These are phyloP conservation scores for Myxozyma monticola DNA, from an alignment of 805 yeast species.

Conservation along the genomic window DNA sequence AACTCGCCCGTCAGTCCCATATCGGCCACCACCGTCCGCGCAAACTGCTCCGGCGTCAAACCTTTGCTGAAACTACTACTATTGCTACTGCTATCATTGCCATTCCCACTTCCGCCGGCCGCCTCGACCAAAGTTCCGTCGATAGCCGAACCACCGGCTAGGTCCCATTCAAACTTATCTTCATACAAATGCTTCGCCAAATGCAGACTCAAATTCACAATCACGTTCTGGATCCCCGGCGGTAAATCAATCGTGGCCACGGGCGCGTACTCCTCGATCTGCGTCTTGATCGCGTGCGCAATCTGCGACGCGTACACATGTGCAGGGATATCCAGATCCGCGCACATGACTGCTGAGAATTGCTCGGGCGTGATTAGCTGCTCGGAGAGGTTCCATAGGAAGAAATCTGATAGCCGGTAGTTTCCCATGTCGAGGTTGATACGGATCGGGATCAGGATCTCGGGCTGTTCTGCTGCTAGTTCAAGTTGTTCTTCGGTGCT, in stretches of 20 bases:
- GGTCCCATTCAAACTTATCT: constrained; percentile 94
- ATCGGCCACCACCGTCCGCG: constrained; percentile 77
- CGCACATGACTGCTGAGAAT: constrained; percentile 71
- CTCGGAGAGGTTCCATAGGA: constrained; percentile 67
- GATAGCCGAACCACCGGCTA: constrained; percentile 37
- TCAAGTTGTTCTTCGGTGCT: constrained; percentile 40
- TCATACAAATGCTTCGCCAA: constrained; percentile 81
- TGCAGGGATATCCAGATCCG: constrained; percentile 78
- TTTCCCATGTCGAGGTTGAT: constrained; percentile 60
- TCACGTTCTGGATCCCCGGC: constrained; percentile 63
- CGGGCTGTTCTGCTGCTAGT: constrained; percentile 45
- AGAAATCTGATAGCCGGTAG: constrained; percentile 57
- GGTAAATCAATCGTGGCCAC: constrained; percentile 64
- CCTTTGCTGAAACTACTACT: background rate
- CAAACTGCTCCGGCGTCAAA: constrained; percentile 80
- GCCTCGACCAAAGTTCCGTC: background rate
- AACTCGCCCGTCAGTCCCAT: constrained; percentile 83
- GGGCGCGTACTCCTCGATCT: constrained; percentile 71
- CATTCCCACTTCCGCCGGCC: background rate
- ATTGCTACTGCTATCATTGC: background rate
- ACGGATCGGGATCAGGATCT: constrained; percentile 63
- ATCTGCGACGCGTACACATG: constrained; percentile 57
- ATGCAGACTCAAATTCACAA: constrained; percentile 78
- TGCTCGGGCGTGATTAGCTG: constrained; percentile 67
- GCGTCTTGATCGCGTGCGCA: constrained; percentile 70